Conservation (phyloP, 2,329 filamentous ascomycete genomes). For the Beauveria pseudobassiana region DNA sequence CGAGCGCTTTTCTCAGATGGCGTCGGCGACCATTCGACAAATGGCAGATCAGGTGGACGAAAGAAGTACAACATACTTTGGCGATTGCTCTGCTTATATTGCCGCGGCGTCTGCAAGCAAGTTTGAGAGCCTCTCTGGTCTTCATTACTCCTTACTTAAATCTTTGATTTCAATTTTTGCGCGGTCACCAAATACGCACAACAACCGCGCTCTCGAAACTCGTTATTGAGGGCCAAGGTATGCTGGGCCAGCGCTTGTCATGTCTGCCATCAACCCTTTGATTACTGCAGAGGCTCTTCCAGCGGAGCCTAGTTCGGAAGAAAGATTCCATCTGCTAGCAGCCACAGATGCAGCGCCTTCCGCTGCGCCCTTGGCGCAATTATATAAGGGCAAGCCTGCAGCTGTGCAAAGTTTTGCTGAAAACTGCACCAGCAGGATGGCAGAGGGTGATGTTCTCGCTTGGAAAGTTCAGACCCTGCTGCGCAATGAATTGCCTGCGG, state of each 20-base stretch:
- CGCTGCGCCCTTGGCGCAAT: constrained; percentile 17
- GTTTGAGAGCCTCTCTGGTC: constrained; percentile 17
- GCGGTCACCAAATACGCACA: constrained; percentile 1
- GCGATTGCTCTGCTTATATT: constrained; percentile 18
- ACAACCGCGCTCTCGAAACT: constrained; percentile 18
- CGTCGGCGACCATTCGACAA: constrained; percentile 29
- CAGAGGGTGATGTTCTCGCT: constrained; percentile 29
- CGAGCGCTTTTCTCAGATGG: constrained; percentile 25
- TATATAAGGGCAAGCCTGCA: constrained; percentile 22
- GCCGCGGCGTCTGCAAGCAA: neutral
- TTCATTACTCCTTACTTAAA: constrained; percentile 18
- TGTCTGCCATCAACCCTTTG: constrained; percentile 20
- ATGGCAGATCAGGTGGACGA: constrained; percentile 38
- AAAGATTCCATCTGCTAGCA: constrained; percentile 24
- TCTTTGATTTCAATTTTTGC: constrained; percentile 8
- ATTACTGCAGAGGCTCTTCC: constrained; percentile 25
- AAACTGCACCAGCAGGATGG: constrained; percentile 25
- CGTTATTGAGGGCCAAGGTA: constrained; percentile 18
- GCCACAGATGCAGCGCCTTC: constrained; percentile 25
- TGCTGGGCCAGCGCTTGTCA: too few relatives aligned
- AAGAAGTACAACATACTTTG: constrained; percentile 34
- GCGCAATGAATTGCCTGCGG: constrained; percentile 27
- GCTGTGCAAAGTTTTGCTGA: constrained; percentile 29
- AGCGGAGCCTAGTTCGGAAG: constrained; percentile 15
- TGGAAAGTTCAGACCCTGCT: constrained; percentile 42